These are phyloP conservation scores for Aspergillus sclerotioniger DNA, from an alignment of 495 filamentous ascomycete genomes.

Conservation along the genomic window DNA sequence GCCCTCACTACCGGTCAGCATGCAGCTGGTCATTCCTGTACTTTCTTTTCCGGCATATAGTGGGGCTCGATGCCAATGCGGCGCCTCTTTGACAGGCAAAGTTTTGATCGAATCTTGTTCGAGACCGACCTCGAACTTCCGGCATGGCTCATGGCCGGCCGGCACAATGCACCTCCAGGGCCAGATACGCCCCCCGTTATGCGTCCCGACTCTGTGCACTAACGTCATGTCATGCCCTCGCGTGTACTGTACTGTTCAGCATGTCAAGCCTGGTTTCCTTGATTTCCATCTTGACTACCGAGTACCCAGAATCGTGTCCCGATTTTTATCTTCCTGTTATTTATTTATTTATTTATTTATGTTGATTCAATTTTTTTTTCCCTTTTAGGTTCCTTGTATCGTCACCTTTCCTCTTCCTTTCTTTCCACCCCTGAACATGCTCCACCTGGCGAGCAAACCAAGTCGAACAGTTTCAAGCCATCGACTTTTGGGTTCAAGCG, in stretches of 20 bases:
- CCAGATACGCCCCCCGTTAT: neutral
- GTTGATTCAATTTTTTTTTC: constrained; percentile 10
- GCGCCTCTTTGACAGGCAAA: neutral
- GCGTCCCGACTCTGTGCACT: neutral
- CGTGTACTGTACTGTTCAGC: neutral
- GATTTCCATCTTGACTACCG: neutral
- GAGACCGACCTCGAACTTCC: neutral
- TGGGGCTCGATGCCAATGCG: neutral
- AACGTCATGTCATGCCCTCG: constrained; percentile 1
- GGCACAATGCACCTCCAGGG: neutral
- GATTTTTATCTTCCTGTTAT: too few relatives aligned
- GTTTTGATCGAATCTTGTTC: neutral
- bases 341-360: constrained; percentile 3
- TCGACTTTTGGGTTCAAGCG: neutral
- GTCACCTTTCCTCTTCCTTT: neutral
- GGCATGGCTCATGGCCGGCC: neutral
- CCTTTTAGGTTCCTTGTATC: constrained; percentile 10
- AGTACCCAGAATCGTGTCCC: neutral
- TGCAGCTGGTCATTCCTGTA: neutral
- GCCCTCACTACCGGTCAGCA: constrained; percentile 1
- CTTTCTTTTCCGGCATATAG: neutral
- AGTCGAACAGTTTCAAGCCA: neutral
- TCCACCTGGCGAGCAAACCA: neutral
- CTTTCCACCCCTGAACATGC: neutral
- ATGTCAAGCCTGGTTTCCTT: neutral